These are phyloP conservation scores for Penicillium verhagenii DNA, from an alignment of 495 filamentous ascomycete genomes.

Conservation along the genomic window DNA sequence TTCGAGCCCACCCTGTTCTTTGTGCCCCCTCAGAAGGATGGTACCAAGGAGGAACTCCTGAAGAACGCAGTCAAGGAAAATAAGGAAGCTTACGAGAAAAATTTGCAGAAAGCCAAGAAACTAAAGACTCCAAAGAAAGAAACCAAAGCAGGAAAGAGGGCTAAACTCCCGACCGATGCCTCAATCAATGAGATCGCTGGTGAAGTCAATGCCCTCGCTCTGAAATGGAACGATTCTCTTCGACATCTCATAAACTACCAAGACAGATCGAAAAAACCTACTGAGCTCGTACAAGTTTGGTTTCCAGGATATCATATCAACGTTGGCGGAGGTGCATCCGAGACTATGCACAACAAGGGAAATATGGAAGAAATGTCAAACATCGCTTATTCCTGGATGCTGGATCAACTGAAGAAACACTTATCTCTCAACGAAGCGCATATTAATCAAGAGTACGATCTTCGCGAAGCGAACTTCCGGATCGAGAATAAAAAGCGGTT, in stretches of 20 bases:
- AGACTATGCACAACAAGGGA: conserved; percentile 5
- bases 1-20: conserved; percentile 58
- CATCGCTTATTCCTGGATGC: conserved; percentile 12
- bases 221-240: conserved; percentile 3
- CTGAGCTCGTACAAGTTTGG: conserved; percentile 13
- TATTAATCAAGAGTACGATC: conserved; percentile 10
- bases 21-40: conserved; percentile 23
- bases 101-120: conserved; percentile 1
- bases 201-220: conserved; percentile 4
- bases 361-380: conserved; percentile 16
- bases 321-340: conserved; percentile 4
- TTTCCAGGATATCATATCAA: conserved; percentile 12
- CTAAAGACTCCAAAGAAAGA: not conserved
- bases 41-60: conserved; percentile 8
- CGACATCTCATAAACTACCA: conserved; percentile 5
- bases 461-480: conserved; percentile 2
- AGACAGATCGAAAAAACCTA: conserved; percentile 3
- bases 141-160: no score
- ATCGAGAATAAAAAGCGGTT: not conserved
- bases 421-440: conserved; percentile 11
- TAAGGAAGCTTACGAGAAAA: not conserved
- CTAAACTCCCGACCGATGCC: conserved; percentile 9
- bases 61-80: conserved; percentile 2
- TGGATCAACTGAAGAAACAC: conserved; percentile 6
- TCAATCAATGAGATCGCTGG: conserved; percentile 10